phyloP scores from a whole-genome alignment of 495 filamentous ascomycete genomes.

The Xylaria nigripes region DNA sequence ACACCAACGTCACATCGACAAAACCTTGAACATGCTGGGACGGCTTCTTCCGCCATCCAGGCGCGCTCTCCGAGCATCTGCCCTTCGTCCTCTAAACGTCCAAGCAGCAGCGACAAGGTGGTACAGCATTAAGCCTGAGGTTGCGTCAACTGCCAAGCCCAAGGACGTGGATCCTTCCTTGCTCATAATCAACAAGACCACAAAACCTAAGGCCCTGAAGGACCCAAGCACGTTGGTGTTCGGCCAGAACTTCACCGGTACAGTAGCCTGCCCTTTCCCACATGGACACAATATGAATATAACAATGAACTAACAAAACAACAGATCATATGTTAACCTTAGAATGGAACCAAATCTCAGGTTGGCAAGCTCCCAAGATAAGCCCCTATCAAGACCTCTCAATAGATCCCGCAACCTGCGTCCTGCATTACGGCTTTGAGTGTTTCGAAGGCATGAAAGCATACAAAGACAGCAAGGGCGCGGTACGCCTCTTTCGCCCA shows the following conservation, averaged over 20 bases:
- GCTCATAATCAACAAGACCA: constrained; percentile 64
- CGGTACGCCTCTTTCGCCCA: constrained; percentile 84
- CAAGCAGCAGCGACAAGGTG: constrained; percentile 26
- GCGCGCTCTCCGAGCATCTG: constrained; percentile 18
- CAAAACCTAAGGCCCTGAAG: constrained; percentile 61
- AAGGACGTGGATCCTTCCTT: constrained; percentile 64
- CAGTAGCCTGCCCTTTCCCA: background rate
- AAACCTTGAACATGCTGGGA: constrained; percentile 19
- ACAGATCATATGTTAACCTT: constrained; percentile 93
- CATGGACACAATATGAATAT: background rate
- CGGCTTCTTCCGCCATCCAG: constrained; percentile 19
- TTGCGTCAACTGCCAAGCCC: constrained; percentile 43
- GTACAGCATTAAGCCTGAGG: constrained; percentile 53
- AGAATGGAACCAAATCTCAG: constrained; percentile 76
- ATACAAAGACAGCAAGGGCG: constrained; percentile 69
- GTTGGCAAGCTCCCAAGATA: constrained; percentile 74
- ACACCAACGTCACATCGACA: background rate
- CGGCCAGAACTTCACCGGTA: constrained; percentile 81
- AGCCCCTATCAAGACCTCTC: constrained; percentile 93
- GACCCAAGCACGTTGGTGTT: constrained; percentile 78
- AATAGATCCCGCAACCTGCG: constrained; percentile 90
- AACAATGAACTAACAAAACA: background rate
- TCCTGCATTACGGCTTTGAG: constrained; percentile 97
- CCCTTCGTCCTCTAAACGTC: background rate
- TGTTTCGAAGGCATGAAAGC: constrained; percentile 99